Percentiles rank a stretch among this genome's conserved stretches.
Conservation (phyloP, 139 green algal genomes). For the Tetraselmis chui region DNA sequence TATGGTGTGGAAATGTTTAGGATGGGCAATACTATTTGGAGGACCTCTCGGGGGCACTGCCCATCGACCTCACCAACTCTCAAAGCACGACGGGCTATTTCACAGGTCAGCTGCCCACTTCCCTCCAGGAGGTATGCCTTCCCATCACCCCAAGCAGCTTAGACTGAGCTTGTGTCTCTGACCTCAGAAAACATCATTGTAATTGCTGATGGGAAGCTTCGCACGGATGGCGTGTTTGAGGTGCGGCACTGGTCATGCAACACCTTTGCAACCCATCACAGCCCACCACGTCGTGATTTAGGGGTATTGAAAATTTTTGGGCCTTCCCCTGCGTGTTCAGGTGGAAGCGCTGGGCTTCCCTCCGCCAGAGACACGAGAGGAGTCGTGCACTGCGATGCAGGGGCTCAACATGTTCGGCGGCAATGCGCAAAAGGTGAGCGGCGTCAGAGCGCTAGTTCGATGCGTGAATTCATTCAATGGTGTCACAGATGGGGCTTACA, state of each 20-base stretch:
- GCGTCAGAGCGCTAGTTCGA: too few relatives aligned
- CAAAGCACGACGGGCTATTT: slow-evolving; percentile 57
- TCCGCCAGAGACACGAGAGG: slow-evolving; percentile 47
- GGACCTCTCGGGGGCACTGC: slow-evolving; percentile 62
- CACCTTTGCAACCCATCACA: too few relatives aligned
- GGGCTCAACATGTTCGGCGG: slow-evolving; percentile 81
- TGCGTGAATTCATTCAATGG: too few relatives aligned
- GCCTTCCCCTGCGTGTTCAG: neutral
- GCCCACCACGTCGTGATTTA: too few relatives aligned
- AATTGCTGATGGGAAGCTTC: slow-evolving; percentile 69
- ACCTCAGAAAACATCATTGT: slow-evolving; percentile 79
- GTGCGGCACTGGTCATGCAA: slow-evolving; percentile 12
- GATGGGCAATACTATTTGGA: slow-evolving; percentile 56
- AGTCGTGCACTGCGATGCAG: slow-evolving; percentile 46
- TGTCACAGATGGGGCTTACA: too few relatives aligned
- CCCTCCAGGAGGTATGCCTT: too few relatives aligned
- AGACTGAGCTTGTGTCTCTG: too few relatives aligned
- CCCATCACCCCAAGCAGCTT: too few relatives aligned
- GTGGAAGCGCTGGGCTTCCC: slow-evolving; percentile 58
- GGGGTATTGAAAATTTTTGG: too few relatives aligned
- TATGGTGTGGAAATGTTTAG: too few relatives aligned
- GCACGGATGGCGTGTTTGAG: slow-evolving; percentile 58
- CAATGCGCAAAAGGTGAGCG: slow-evolving; percentile 12
- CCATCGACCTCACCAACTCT: slow-evolving; percentile 63
- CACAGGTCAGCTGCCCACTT: slow-evolving; percentile 59